Evolutionary conservation across 352 stramenopile genomes (phyloP).

Genomic region (Aphanomyces euteiches): DNA sequence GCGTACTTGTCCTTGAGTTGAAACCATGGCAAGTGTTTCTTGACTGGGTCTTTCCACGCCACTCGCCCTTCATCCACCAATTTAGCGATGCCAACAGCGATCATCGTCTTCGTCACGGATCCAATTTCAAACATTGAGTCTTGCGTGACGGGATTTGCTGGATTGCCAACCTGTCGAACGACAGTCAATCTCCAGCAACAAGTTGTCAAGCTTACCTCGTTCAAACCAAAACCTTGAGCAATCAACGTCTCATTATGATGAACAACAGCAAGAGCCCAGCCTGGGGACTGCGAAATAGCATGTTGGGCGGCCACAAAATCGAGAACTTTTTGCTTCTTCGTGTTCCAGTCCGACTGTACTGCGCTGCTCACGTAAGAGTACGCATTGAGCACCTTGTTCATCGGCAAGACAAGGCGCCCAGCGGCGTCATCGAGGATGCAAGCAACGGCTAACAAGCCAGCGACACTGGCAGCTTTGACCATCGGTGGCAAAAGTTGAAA

Average conservation of each 20-base stretch:
- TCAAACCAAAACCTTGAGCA: conserved; percentile 14
- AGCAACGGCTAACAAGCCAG: too few species aligned
- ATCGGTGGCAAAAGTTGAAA: too few species aligned
- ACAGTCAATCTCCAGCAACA: background rate
- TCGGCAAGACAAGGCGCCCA: too few species aligned
- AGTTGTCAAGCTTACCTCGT: background rate
- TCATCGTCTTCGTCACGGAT: conserved; percentile 63
- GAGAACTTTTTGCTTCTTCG: background rate
- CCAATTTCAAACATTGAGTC: conserved; percentile 66
- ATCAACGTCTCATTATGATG: conserved; percentile 10
- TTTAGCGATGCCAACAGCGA: conserved; percentile 38
- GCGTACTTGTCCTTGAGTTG: conserved; percentile 58
- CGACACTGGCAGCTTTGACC: too few species aligned
- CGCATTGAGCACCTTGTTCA: too few species aligned
- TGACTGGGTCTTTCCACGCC: conserved; percentile 50
- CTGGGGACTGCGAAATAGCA: background rate
- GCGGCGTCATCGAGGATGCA: too few species aligned
- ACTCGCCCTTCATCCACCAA: conserved; percentile 54
- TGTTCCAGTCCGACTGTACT: background rate
- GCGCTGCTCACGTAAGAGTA: too few species aligned
- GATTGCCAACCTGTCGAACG: conserved; percentile 21
- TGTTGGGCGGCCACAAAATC: background rate
- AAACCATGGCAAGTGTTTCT: conserved; percentile 50
- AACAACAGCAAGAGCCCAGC: conserved; percentile 13
- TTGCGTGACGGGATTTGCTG: conserved; percentile 36